Evolutionary conservation across 2,329 filamentous ascomycete genomes (phyloP).

Genomic region (Didymella segeticola): DNA sequence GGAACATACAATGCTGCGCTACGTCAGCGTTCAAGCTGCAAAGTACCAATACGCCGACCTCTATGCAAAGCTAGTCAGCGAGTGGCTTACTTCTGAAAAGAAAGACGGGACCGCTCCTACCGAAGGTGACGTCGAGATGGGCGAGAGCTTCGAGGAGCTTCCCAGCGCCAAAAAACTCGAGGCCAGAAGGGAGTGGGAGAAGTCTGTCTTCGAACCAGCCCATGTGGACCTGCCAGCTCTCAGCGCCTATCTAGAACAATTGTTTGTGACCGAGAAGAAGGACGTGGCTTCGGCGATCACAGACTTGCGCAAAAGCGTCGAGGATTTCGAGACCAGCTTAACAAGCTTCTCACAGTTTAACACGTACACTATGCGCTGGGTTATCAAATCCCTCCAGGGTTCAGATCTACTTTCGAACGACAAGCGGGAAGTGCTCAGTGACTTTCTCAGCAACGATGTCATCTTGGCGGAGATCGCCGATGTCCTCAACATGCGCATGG

Average conservation of each 20-base stretch:
- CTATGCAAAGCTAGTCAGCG: constrained; percentile 46
- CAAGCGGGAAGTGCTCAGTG: constrained; percentile 44
- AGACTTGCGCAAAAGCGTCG: constrained; percentile 26
- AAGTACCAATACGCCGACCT: constrained; percentile 46
- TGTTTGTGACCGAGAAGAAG: constrained; percentile 34
- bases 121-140: constrained; percentile 35
- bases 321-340: constrained; percentile 31
- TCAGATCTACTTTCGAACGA: constrained; percentile 55
- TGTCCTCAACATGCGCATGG: constrained; percentile 42
- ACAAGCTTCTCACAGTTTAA: constrained; percentile 41
- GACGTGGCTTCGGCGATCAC: constrained; percentile 22
- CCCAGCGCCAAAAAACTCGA: constrained; percentile 40
- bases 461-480: constrained; percentile 42
- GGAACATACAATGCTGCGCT: constrained; percentile 37
- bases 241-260: constrained; percentile 29
- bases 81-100: constrained; percentile 45
- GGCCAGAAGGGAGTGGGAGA: constrained; percentile 40
- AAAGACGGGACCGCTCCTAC: constrained; percentile 23
- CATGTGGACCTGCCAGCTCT: constrained; percentile 30
- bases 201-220: constrained; percentile 39
- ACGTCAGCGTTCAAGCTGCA: constrained; percentile 46
- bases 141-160: constrained; percentile 41
- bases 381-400: constrained; percentile 53
- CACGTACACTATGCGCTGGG: constrained; percentile 45
- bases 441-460: constrained; percentile 41